A percentile compares a stretch with the other conserved stretches of the same genome.
Evolutionary conservation across 192 early-diverging fungal species (phyloP).

Genomic region (Rhizophagus clarus): DNA sequence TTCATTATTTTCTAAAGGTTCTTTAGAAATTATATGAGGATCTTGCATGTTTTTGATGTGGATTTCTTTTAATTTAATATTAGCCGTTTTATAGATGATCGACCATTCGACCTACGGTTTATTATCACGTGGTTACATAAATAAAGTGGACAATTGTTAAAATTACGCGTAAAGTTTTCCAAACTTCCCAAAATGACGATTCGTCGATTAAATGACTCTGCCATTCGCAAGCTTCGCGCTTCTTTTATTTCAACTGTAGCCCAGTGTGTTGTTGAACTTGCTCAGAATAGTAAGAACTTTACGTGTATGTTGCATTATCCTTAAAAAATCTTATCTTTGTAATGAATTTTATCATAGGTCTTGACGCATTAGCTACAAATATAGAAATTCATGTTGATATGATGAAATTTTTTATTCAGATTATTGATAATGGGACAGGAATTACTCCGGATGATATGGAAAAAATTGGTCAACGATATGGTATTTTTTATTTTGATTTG

Average conservation of each 20-base stretch:
- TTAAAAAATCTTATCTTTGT: not conserved
- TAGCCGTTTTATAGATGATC: too few relatives aligned
- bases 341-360: constrained; percentile 19
- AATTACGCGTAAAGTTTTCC: not conserved
- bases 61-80: too few relatives aligned
- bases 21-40: too few relatives aligned
- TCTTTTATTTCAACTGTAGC: constrained; percentile 44
- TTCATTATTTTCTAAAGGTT: too few relatives aligned
- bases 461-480: constrained; percentile 51
- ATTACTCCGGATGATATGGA: constrained; percentile 51
- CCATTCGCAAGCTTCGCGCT: constrained; percentile 40
- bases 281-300: constrained; percentile 56
- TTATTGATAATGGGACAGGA: constrained; percentile 65
- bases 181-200: constrained; percentile 27
- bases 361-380: constrained; percentile 58
- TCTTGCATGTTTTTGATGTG: too few relatives aligned
- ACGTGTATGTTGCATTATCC: not conserved
- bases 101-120: too few relatives aligned
- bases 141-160: too few relatives aligned
- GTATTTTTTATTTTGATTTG: constrained; percentile 27
- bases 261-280: constrained; percentile 61
- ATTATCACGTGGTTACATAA: too few relatives aligned
- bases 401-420: constrained; percentile 50
- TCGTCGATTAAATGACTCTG: constrained; percentile 32
- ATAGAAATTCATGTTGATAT: constrained; percentile 54